Percentiles rank a stretch among this genome's conserved stretches.
Evolutionary conservation across 2,329 filamentous ascomycete genomes (phyloP).

Genomic region (Leptoxyphium fumago): DNA sequence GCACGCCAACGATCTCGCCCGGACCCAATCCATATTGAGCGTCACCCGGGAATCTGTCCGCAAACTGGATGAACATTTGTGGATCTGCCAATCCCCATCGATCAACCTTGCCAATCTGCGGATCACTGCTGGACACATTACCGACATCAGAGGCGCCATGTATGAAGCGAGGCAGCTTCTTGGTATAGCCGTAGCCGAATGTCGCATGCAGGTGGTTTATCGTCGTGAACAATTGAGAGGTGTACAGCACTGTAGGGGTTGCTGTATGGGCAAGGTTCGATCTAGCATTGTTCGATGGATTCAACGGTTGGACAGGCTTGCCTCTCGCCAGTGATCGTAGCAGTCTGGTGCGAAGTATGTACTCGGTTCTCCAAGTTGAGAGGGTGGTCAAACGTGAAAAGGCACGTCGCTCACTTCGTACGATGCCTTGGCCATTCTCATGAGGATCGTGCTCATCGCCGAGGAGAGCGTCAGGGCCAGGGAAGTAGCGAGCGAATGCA

Average conservation of each 20-base stretch:
- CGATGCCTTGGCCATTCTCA: conserved; percentile 34
- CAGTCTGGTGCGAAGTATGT: conserved; percentile 73
- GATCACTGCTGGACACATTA: conserved; percentile 67
- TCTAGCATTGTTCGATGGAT: conserved; percentile 38
- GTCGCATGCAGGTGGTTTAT: conserved; percentile 68
- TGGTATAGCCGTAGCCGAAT: conserved; percentile 51
- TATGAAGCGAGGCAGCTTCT: conserved; percentile 63
- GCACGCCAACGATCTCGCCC: conserved; percentile 58
- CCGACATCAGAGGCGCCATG: conserved; percentile 72
- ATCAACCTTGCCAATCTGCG: conserved; percentile 58
- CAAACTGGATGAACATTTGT: conserved; percentile 60
- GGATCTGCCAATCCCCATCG: conserved; percentile 70
- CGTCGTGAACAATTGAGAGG: conserved; percentile 64
- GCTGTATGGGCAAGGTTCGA: conserved; percentile 47
- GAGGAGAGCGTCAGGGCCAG: conserved; percentile 49
- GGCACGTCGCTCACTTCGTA: conserved; percentile 58
- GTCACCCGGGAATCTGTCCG: conserved; percentile 60
- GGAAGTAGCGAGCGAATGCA: conserved; percentile 83
- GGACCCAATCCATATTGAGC: conserved; percentile 64
- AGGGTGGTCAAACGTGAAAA: conserved; percentile 71
- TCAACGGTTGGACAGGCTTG: conserved; percentile 49
- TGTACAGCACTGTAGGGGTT: conserved; percentile 68
- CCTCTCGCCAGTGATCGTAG: conserved; percentile 69
- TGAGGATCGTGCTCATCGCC: conserved; percentile 28
- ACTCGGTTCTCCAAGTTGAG: conserved; percentile 94